Percentiles rank a stretch among this genome's conserved stretches.
phyloP scores from a whole-genome alignment of 2,329 filamentous ascomycete genomes.

The Rutstroemia sp. region DNA sequence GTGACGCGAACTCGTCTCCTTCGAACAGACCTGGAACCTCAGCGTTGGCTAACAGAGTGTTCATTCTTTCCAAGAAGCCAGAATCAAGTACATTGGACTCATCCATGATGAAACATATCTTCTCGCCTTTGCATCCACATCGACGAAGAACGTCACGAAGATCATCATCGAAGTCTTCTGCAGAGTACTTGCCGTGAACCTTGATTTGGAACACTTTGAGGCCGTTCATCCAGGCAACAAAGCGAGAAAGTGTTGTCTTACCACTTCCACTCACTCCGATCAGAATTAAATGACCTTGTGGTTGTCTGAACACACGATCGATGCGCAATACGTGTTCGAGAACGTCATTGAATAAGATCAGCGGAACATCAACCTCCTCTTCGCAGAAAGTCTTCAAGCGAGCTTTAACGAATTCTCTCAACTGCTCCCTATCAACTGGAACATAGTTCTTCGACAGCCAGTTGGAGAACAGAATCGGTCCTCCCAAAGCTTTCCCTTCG shows the following conservation, averaged over 20 bases:
- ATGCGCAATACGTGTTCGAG: conserved; percentile 97
- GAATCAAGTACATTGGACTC: conserved; percentile 98
- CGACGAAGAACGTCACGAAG: conserved; percentile 86
- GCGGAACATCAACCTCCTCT: conserved; percentile 95
- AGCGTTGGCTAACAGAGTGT: conserved; percentile 96
- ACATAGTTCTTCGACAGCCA: conserved; percentile 99
- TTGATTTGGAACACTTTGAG: conserved; percentile 99
- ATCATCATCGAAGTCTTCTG: conserved; percentile 98
- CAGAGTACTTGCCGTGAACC: conserved; percentile 96
- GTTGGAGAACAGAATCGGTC: conserved; percentile 96
- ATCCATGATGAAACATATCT: conserved; percentile 99
- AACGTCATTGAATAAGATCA: conserved; percentile 99
- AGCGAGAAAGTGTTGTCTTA: conserved; percentile 95
- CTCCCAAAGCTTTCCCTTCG: conserved; percentile 77
- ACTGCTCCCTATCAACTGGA: conserved; percentile 87
- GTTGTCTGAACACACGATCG: conserved; percentile 96
- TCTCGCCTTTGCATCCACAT: conserved; percentile 95
- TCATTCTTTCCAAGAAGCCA: conserved; percentile 98
- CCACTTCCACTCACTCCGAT: conserved; percentile 98
- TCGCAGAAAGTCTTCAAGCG: conserved; percentile 97
- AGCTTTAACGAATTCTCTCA: conserved; percentile 96
- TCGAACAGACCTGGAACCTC: conserved; percentile 98
- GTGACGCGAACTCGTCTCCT: conserved; percentile 94
- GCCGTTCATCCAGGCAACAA: conserved; percentile 99
- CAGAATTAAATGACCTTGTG: conserved; percentile 94